phyloP scores from a whole-genome alignment of 23 red algal genomes.

The Pyropia haitanensis region DNA sequence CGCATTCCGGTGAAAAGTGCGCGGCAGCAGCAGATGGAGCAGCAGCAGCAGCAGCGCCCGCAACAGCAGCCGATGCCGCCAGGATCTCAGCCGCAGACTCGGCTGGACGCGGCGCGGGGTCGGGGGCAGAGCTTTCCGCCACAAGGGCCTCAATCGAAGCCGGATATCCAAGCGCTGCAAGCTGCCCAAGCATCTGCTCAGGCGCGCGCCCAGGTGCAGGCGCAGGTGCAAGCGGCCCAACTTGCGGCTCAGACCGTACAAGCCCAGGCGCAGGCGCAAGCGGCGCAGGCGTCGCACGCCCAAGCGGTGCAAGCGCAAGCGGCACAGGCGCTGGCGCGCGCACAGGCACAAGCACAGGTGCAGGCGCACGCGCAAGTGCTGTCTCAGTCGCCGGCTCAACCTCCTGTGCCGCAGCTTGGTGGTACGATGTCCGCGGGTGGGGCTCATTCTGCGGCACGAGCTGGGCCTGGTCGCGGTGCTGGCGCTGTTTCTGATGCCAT shows the following conservation, averaged over 20 bases:
- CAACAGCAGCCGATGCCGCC: not conserved
- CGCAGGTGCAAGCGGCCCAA: slow-evolving; percentile 9
- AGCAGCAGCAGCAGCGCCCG: not conserved
- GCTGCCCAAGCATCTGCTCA: slow-evolving; percentile 11
- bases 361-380: not conserved
- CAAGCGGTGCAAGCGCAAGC: slow-evolving; percentile 6
- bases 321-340: not conserved
- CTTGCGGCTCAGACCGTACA: not conserved
- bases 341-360: not conserved
- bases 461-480: no score
- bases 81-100: no score
- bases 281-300: slow-evolving; percentile 1
- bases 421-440: no score
- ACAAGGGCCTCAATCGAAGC: not conserved
- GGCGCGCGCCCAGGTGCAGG: slow-evolving; percentile 1
- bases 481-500: no score
- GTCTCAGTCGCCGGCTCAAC: not conserved
- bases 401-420: no score
- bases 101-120: no score
- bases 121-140: no score
- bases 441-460: no score
- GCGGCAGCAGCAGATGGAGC: slow-evolving; percentile 1
- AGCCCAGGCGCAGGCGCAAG: slow-evolving; percentile 15
- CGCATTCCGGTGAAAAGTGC: not conserved
- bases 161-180: not conserved